A percentile compares a stretch with the other conserved stretches of the same genome.
Conservation (phyloP, 2,329 filamentous ascomycete genomes). For the Exophiala oligosperma region DNA sequence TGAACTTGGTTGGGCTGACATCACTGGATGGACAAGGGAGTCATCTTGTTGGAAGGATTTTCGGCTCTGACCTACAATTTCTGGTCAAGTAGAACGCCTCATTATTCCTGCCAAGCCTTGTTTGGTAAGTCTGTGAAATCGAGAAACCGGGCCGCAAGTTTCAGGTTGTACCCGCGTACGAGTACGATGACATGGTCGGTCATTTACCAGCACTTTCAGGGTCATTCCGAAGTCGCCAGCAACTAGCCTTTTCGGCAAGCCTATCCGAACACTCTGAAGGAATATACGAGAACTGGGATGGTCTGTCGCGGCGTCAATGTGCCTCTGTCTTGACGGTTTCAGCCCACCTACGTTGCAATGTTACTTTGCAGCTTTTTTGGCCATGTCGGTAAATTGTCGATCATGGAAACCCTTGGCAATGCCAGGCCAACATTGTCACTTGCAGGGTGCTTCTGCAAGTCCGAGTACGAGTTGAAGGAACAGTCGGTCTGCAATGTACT, state of each 20-base stretch:
- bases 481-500: too few species aligned
- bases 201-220: conserved; percentile 4
- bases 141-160: neutral
- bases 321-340: neutral
- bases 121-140: neutral
- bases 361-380: too few species aligned
- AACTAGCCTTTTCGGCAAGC: conserved; percentile 15
- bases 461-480: too few species aligned
- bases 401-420: too few species aligned
- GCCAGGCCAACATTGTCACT: too few species aligned
- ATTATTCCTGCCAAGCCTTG: conserved; percentile 8
- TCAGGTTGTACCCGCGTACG: neutral
- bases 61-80: neutral
- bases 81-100: conserved; percentile 9
- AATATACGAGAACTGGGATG: neutral
- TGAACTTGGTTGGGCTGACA: neutral
- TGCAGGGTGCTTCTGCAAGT: too few species aligned
- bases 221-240: conserved; percentile 4
- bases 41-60: conserved; percentile 4
- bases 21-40: neutral
- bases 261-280: conserved; percentile 7
- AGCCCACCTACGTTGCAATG: neutral
- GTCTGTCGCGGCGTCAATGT: neutral
- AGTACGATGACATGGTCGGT: too few species aligned
- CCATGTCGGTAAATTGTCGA: too few species aligned